A percentile compares a stretch with the other conserved stretches of the same genome.
Evolutionary conservation across 257 asterid species (phyloP).

Genomic region (Solanum rostratum): DNA sequence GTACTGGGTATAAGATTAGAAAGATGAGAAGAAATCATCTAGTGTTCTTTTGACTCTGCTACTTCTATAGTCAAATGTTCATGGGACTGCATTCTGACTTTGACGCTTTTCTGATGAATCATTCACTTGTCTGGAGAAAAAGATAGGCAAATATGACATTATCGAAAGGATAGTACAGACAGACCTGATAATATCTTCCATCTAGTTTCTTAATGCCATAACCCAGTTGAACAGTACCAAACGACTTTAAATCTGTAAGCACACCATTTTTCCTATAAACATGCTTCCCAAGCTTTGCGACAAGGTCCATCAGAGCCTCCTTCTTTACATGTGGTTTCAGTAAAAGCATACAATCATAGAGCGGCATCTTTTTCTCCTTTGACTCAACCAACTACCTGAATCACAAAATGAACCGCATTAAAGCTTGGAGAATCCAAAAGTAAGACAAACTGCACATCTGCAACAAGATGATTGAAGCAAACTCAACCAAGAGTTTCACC

Average conservation of each 20-base stretch:
- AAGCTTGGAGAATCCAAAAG: neutral
- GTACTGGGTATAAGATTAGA: neutral
- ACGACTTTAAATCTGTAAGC: conserved; percentile 42
- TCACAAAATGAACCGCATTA: neutral
- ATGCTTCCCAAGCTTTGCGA: conserved; percentile 53
- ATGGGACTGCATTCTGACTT: neutral
- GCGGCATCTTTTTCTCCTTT: conserved; percentile 50
- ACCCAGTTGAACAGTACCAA: conserved; percentile 56
- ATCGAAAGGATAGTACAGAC: neutral
- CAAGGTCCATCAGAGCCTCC: conserved; percentile 40
- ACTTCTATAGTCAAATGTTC: neutral
- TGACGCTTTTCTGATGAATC: neutral
- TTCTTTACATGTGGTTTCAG: conserved; percentile 42
- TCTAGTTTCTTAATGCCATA: conserved; percentile 86
- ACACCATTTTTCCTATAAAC: conserved; percentile 70
- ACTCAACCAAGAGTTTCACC: neutral
- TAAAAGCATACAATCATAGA: conserved; percentile 84
- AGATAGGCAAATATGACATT: neutral
- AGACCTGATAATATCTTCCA: conserved; percentile 73
- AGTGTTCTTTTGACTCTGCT: neutral
- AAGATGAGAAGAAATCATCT: neutral
- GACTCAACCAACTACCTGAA: neutral
- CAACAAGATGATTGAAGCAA: neutral
- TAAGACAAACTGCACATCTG: neutral
- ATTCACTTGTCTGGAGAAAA: neutral